These are phyloP conservation scores for Penicillium cinerascens DNA, from an alignment of 495 filamentous ascomycete genomes.

Conservation along the genomic window DNA sequence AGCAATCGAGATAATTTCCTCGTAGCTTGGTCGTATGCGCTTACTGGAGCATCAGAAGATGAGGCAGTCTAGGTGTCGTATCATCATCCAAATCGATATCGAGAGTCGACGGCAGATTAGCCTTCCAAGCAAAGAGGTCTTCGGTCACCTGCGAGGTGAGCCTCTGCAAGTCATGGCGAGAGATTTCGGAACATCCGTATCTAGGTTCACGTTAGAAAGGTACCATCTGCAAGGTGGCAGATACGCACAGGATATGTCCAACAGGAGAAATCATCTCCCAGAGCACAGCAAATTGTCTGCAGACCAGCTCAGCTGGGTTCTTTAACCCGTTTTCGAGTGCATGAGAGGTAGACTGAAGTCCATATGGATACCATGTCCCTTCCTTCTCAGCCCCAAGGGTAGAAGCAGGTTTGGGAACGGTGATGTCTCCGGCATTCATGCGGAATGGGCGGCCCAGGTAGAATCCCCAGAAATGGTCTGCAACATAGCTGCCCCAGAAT, in stretches of 20 bases:
- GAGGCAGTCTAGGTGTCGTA: slow-evolving; percentile 36
- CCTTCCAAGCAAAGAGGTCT: slow-evolving; percentile 47
- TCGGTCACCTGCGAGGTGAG: slow-evolving; percentile 41
- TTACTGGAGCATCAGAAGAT: slow-evolving; percentile 50
- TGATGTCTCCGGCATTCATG: slow-evolving; percentile 46
- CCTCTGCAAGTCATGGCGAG: slow-evolving; percentile 44
- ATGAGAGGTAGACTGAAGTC: slow-evolving; percentile 24
- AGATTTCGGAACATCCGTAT: slow-evolving; percentile 46
- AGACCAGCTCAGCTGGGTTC: slow-evolving; percentile 42
- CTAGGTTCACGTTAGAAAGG: slow-evolving; percentile 9
- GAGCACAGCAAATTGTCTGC: slow-evolving; percentile 42
- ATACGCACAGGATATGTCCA: slow-evolving; percentile 44
- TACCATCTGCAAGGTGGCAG: not conserved
- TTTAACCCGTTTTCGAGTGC: slow-evolving; percentile 22
- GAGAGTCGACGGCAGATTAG: slow-evolving; percentile 38
- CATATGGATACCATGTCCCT: slow-evolving; percentile 44
- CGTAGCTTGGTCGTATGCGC: not conserved
- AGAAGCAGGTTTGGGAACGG: slow-evolving; percentile 41
- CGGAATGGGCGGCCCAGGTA: slow-evolving; percentile 46
- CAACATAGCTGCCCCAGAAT: slow-evolving; percentile 52
- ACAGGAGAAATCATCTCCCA: slow-evolving; percentile 51
- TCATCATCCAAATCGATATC: slow-evolving; percentile 41
- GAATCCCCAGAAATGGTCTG: slow-evolving; percentile 51
- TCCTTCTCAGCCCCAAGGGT: slow-evolving; percentile 33
- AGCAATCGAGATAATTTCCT: not conserved